Conservation (phyloP, 768 basidiomycete species). For the Tricholoma furcatifolium region DNA sequence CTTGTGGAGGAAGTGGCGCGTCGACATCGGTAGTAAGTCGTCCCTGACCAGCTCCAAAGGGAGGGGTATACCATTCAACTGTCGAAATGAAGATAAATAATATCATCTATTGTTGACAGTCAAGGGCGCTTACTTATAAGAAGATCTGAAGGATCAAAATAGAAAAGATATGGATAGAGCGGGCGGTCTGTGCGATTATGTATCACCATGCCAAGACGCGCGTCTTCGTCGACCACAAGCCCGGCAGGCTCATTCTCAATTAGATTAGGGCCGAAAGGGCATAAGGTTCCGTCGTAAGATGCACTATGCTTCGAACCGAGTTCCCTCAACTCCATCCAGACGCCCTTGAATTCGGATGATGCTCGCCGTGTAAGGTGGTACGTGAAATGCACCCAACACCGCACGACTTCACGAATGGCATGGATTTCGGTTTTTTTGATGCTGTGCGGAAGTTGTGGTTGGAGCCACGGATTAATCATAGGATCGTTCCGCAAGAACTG, state of each 20-base stretch:
- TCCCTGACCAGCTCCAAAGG: slow-evolving; percentile 25
- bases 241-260: slow-evolving; percentile 26
- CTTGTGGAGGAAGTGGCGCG: slow-evolving; percentile 10
- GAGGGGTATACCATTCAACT: slow-evolving; percentile 19
- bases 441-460: slow-evolving; percentile 17
- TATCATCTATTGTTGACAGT: neutral
- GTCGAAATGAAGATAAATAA: neutral
- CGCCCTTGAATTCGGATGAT: slow-evolving; percentile 19
- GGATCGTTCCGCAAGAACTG: slow-evolving; percentile 23
- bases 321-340: slow-evolving; percentile 30
- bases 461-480: slow-evolving; percentile 19
- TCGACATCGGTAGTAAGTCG: slow-evolving; percentile 20
- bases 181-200: slow-evolving; percentile 30
- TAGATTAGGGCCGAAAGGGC: slow-evolving; percentile 25
- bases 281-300: slow-evolving; percentile 19
- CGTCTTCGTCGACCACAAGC: slow-evolving; percentile 23
- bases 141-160: slow-evolving; percentile 41
- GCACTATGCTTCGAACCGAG: slow-evolving; percentile 20
- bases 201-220: slow-evolving; percentile 32
- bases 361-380: slow-evolving; percentile 27
- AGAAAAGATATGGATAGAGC: slow-evolving; percentile 39
- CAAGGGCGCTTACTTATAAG: slow-evolving; percentile 30
- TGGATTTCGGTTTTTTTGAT: slow-evolving; percentile 12
- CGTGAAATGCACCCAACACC: slow-evolving; percentile 22
- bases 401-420: slow-evolving; percentile 19